Evolutionary conservation across 2,329 filamentous ascomycete species (phyloP).

Genomic region (Diaporthe longicolla): DNA sequence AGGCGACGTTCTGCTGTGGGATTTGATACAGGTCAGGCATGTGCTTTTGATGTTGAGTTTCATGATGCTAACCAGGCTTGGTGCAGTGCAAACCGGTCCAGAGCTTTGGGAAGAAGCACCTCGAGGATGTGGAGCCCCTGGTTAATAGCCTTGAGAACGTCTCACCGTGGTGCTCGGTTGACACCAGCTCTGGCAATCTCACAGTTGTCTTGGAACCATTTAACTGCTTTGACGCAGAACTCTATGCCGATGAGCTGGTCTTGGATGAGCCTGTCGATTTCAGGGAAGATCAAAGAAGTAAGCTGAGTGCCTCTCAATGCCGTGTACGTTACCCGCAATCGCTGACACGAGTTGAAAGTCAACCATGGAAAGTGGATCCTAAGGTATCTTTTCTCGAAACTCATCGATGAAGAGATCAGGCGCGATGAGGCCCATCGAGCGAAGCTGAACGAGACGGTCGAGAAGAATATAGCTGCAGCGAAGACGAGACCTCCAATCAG

Average conservation of each 20-base stretch:
- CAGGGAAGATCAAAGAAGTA: slow-evolving; percentile 93
- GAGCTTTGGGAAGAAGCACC: slow-evolving; percentile 93
- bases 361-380: slow-evolving; percentile 98
- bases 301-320: slow-evolving; percentile 49
- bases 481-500: slow-evolving; percentile 72
- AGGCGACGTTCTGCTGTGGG: slow-evolving; percentile 95
- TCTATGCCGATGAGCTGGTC: slow-evolving; percentile 92
- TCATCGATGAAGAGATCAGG: slow-evolving; percentile 91
- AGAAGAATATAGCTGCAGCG: slow-evolving; percentile 69
- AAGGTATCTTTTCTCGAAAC: slow-evolving; percentile 88
- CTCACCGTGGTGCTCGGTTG: slow-evolving; percentile 95
- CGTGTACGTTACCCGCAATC: slow-evolving; percentile 40
- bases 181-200: slow-evolving; percentile 91
- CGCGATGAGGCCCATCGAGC: slow-evolving; percentile 83
- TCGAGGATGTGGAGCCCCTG: slow-evolving; percentile 90
- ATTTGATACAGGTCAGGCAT: slow-evolving; percentile 80
- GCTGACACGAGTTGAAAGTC: slow-evolving; percentile 64
- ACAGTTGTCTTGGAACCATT: slow-evolving; percentile 94
- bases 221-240: slow-evolving; percentile 97
- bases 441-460: slow-evolving; percentile 73
- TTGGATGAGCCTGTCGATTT: slow-evolving; percentile 83
- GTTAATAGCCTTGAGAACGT: slow-evolving; percentile 92
- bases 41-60: neutral
- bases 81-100: slow-evolving; percentile 84
- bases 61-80: slow-evolving; percentile 43